Base-by-base conservation (phyloP, 768 basidiomycete genomes). In the Zangia roseola region DNA sequence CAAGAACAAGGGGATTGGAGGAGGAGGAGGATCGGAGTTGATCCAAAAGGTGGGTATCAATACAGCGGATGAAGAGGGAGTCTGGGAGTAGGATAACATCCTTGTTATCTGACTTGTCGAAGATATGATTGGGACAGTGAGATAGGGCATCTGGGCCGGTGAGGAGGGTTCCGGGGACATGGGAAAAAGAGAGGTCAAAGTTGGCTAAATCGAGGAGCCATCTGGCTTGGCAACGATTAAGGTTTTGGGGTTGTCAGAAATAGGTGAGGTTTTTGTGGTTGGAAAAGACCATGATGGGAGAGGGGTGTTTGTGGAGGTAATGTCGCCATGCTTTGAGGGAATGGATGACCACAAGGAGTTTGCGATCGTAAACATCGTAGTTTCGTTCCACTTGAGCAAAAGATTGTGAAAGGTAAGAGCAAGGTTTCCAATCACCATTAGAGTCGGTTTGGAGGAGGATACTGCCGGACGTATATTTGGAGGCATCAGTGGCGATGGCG, bases 291-390 rank as follows among this genome's bases (percentile, higher is more conserved):
- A 10, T 28, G 26, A 28, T 28, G 8, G 26, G 26, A 62, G 52
- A 33, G 64, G 53, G 47, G n/a, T 69, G 59, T 23, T 71, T 65
- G 21, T 69, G 54, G 7, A 74, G 10, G 30, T 60, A 46, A 12
- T 59, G 59, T 5, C 55, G 23, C 62, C 60, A 65, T 1, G 40
- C 19, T 8, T 31, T 25, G 12, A 60, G 40, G 1, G 59, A 52
- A 10, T 51, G 23, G 10, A 72, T 58, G 6, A 71, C 61, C 0
- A 69, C 69, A 2, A 71, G 55, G 12, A 71, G 42, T 45, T 72
- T 70, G 45, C 69, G 67, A 46, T 72, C 67, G 49, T 65, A 55
- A 31, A 55, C 45, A 20, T 52, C 40, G 8, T 40, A 40, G 40
- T 40, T 81, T 4, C 60, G 38, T 54, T 82, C 72, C n/a, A n/a